Conservation (phyloP, 1,139 yeast genomes). For the Yamadazyma pseudoaaseri region DNA sequence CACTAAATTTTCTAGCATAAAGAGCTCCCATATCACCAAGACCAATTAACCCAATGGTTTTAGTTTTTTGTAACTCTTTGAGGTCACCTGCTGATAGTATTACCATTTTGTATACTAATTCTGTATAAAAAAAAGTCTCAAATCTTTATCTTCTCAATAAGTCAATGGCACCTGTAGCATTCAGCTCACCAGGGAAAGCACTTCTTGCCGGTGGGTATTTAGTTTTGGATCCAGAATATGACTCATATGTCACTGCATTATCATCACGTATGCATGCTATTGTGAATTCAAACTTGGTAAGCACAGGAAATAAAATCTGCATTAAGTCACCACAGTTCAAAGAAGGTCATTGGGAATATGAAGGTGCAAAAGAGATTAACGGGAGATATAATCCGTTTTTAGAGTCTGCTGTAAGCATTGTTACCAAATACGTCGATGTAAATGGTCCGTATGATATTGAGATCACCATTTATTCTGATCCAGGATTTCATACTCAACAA, state of each 20-base stretch:
- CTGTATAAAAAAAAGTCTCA: neutral
- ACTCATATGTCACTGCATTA: slow-evolving; percentile 81
- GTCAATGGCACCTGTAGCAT: slow-evolving; percentile 26
- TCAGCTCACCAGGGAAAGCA: slow-evolving; percentile 96
- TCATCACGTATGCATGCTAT: slow-evolving; percentile 89
- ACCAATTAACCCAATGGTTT: slow-evolving; percentile 85
- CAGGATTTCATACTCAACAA: slow-evolving; percentile 83
- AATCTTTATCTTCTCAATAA: neutral
- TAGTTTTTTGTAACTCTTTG: slow-evolving; percentile 23
- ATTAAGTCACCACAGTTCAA: slow-evolving; percentile 73
- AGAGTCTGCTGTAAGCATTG: slow-evolving; percentile 57
- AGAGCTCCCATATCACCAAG: slow-evolving; percentile 95
- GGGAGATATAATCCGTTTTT: slow-evolving; percentile 68
- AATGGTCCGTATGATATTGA: slow-evolving; percentile 27
- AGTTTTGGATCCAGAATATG: slow-evolving; percentile 74
- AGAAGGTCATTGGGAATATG: slow-evolving; percentile 69
- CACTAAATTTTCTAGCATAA: slow-evolving; percentile 74
- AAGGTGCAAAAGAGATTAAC: slow-evolving; percentile 24
- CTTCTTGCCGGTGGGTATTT: slow-evolving; percentile 91
- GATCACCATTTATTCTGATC: slow-evolving; percentile 76
- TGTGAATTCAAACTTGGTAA: slow-evolving; percentile 21
- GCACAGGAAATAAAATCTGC: slow-evolving; percentile 3
- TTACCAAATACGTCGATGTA: slow-evolving; percentile 51
- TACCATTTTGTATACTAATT: slow-evolving; percentile 3
- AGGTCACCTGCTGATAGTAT: slow-evolving; percentile 13